Evolutionary conservation across 768 basidiomycete genomes (phyloP).

Genomic region (Hypholoma sublateritium): DNA sequence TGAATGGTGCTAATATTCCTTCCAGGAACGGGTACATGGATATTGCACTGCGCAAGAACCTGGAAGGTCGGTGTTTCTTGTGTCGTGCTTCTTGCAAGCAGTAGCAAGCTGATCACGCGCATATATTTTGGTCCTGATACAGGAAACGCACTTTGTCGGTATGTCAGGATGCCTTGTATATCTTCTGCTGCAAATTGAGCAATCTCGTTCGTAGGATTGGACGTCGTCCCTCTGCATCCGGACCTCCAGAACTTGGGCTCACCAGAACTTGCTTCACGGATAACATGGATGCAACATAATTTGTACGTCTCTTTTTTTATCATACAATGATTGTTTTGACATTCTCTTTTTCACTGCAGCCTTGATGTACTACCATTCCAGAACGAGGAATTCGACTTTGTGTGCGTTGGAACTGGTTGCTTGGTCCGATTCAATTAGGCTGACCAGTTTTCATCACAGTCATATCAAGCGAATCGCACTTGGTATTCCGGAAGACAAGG

Average conservation of each 20-base stretch:
- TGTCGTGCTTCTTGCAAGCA: conserved; percentile 5
- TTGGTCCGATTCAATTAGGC: conserved; percentile 1
- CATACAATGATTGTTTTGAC: not conserved
- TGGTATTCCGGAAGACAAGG: conserved; percentile 77
- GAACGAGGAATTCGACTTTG: conserved; percentile 74
- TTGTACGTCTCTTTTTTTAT: conserved; percentile 46
- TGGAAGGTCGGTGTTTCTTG: conserved; percentile 54
- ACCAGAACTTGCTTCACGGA: conserved; percentile 53
- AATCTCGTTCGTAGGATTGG: conserved; percentile 46
- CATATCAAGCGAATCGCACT: conserved; percentile 71
- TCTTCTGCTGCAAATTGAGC: not conserved
- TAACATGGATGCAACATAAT: conserved; percentile 74
- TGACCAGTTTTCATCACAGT: conserved; percentile 31
- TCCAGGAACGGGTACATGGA: conserved; percentile 73
- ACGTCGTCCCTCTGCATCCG: conserved; percentile 72
- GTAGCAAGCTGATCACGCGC: not conserved
- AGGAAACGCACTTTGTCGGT: conserved; percentile 69
- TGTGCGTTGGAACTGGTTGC: conserved; percentile 45
- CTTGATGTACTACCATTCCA: conserved; percentile 70
- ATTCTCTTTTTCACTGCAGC: conserved; percentile 31
- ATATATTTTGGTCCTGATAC: conserved; percentile 5
- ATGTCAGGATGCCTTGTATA: conserved; percentile 14
- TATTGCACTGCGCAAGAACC: conserved; percentile 57
- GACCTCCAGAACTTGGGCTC: conserved; percentile 62
- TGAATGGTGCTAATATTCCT: not conserved